Conservation (phyloP, 2,329 filamentous ascomycete species). For the Ophiostoma pallidulum region DNA sequence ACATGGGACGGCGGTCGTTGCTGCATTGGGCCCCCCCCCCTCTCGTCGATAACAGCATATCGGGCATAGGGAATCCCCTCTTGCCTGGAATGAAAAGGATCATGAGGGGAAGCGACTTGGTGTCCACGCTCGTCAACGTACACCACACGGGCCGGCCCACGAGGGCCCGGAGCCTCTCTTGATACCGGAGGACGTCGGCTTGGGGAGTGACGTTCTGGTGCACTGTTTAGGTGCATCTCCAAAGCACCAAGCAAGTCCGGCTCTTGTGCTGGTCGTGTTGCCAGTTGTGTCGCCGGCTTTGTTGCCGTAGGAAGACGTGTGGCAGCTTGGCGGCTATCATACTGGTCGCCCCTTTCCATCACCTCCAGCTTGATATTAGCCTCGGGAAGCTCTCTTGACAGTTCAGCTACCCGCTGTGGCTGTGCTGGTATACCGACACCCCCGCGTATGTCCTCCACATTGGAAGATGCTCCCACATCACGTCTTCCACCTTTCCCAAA, state of each 20-base stretch:
- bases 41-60: neutral
- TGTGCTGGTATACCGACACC: too few relatives aligned
- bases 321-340: neutral
- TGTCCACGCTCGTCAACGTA: conserved; percentile 13
- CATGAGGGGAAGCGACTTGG: conserved; percentile 5
- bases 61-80: too few relatives aligned
- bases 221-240: conserved; percentile 20
- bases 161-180: neutral
- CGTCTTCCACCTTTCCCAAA: too few relatives aligned
- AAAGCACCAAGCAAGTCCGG: conserved; percentile 18
- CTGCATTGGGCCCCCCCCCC: too few relatives aligned
- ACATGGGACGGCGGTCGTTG: too few relatives aligned
- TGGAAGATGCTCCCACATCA: too few relatives aligned
- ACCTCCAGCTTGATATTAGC: neutral
- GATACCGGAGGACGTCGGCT: neutral
- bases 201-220: neutral
- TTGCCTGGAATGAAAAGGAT: neutral
- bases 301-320: too few relatives aligned
- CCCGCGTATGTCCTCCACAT: too few relatives aligned
- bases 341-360: neutral
- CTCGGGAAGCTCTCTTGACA: too few relatives aligned
- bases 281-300: neutral
- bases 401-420: too few relatives aligned
- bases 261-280: conserved; percentile 5
- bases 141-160: neutral